Conservation (phyloP, 345 rosid genomes). For the rapeseed (Brassica napus) region Da-Ae NC_063437.1:10068501-10069000, state of each 20-base stretch:
- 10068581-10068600: conserved; percentile 34
- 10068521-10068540: conserved; percentile 47
- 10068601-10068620: conserved; percentile 26
- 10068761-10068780: background rate
- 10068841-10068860: background rate
- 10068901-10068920: background rate
- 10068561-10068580: conserved; percentile 46
- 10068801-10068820: background rate
- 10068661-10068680: background rate
- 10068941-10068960: conserved; percentile 2
- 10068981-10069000: conserved; percentile 10
- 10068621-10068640: conserved; percentile 2
- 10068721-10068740: background rate
- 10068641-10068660: background rate
- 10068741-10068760: background rate
- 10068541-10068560: conserved; percentile 35
- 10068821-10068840: background rate
- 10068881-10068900: background rate
- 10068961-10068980: conserved; percentile 18
- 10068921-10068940: background rate
- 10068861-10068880: background rate
- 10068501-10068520: conserved; percentile 58
- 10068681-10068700: background rate
- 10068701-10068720: background rate
- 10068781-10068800: background rate